These are phyloP conservation scores for Yamadazyma endophytica DNA, from an alignment of 805 yeast species.

Conservation along the genomic window DNA sequence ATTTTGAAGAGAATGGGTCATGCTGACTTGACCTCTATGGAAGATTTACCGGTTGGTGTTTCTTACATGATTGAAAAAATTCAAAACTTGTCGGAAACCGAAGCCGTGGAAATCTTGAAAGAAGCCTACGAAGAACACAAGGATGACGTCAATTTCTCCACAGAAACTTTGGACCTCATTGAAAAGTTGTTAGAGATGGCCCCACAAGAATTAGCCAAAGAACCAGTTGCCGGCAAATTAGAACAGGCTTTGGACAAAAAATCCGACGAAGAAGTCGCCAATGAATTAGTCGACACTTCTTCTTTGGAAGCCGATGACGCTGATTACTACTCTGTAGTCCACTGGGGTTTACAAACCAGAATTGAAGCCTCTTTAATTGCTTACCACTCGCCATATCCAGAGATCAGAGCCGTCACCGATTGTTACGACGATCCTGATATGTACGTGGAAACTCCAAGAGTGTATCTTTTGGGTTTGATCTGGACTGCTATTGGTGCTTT, in stretches of 20 bases:
- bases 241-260: not conserved
- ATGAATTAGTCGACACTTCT: not conserved
- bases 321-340: conserved; percentile 9
- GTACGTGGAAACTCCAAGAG: conserved; percentile 50
- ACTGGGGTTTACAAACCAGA: conserved; percentile 31
- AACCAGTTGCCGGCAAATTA: conserved; percentile 1
- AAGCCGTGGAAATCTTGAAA: conserved; percentile 34
- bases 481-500: conserved; percentile 52
- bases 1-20: conserved; percentile 23
- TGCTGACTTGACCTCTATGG: conserved; percentile 21
- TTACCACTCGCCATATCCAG: conserved; percentile 56
- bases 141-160: conserved; percentile 29
- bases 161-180: conserved; percentile 26
- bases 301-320: conserved; percentile 2
- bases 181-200: conserved; percentile 10
- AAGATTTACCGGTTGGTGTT: conserved; percentile 27
- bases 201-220: conserved; percentile 1
- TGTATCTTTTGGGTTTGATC: conserved; percentile 48
- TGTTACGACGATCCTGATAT: conserved; percentile 47
- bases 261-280: conserved; percentile 1
- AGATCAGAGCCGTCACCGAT: conserved; percentile 64
- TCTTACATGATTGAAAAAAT: conserved; percentile 33
- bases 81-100: conserved; percentile 26
- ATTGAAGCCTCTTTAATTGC: conserved; percentile 40
- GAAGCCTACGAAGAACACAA: conserved; percentile 17